These are phyloP conservation scores for Cicer arietinum DNA, from an alignment of 306 rosid species.

Conservation along the genomic window DNA sequence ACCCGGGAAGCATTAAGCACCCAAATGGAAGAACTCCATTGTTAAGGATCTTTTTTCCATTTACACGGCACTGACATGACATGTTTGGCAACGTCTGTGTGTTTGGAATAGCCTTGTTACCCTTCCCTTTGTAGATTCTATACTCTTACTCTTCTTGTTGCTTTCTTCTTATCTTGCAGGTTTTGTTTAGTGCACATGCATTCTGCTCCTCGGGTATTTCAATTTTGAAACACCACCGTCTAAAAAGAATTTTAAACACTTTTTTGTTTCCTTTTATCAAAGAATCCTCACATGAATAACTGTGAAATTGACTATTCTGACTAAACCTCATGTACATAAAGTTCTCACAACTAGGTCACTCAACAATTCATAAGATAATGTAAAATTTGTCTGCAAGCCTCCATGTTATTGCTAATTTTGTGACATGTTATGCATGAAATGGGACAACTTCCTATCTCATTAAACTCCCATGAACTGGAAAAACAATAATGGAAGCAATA, in stretches of 20 bases:
- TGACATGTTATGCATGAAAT: not conserved
- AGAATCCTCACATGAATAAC: constrained; percentile 11
- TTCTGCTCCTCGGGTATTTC: constrained; percentile 21
- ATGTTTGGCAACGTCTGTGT: constrained; percentile 47
- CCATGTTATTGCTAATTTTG: not conserved
- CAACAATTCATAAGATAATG: not conserved
- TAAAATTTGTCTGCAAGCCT: not conserved
- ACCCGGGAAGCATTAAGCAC: too few species aligned
- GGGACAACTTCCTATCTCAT: not conserved
- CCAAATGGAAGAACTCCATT: too few species aligned
- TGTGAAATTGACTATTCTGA: constrained; percentile 2
- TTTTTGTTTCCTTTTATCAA: constrained; percentile 14
- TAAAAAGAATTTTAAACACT: not conserved
- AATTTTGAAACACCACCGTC: constrained; percentile 6
- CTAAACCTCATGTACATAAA: not conserved
- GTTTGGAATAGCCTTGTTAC: constrained; percentile 47
- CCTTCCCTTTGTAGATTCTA: constrained; percentile 44
- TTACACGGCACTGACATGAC: constrained; percentile 8
- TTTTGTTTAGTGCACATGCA: constrained; percentile 47
- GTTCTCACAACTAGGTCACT: not conserved
- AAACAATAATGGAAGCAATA: not conserved
- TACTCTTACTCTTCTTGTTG: constrained; percentile 34
- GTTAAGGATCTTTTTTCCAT: not conserved
- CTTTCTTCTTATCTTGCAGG: constrained; percentile 15
- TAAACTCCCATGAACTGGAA: not conserved